Evolutionary conservation across 2,329 filamentous ascomycete species (phyloP).

Genomic region (Balansia obtecta): DNA sequence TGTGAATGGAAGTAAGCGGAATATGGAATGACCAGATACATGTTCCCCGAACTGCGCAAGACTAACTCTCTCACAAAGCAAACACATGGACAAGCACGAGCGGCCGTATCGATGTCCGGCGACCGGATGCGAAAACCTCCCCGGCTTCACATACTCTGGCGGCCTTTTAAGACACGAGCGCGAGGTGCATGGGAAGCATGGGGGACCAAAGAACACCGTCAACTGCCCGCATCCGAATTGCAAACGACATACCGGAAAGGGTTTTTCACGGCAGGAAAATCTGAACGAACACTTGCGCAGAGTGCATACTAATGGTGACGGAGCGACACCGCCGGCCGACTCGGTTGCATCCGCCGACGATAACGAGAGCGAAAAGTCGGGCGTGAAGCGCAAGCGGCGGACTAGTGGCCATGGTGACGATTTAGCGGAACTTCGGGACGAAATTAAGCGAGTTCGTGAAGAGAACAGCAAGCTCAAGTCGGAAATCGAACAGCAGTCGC

Average conservation of each 20-base stretch:
- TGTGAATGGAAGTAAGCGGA: slow-evolving; percentile 82
- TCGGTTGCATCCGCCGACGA: slow-evolving; percentile 29
- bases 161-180: slow-evolving; percentile 82
- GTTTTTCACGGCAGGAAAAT: slow-evolving; percentile 89
- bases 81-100: slow-evolving; percentile 98
- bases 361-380: slow-evolving; percentile 32
- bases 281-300: slow-evolving; percentile 85
- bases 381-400: slow-evolving; percentile 35
- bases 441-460: slow-evolving; percentile 52
- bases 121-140: slow-evolving; percentile 78
- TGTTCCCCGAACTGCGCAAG: slow-evolving; percentile 7
- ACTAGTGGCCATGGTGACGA: slow-evolving; percentile 27
- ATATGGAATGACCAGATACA: neutral
- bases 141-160: slow-evolving; percentile 90
- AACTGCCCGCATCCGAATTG: slow-evolving; percentile 80
- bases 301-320: slow-evolving; percentile 54
- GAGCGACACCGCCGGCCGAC: slow-evolving; percentile 21
- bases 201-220: slow-evolving; percentile 74
- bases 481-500: slow-evolving; percentile 36
- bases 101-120: slow-evolving; percentile 78
- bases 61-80: slow-evolving; percentile 37
- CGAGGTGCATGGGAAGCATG: slow-evolving; percentile 85
- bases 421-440: slow-evolving; percentile 45
- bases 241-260: slow-evolving; percentile 78
- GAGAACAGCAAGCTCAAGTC: slow-evolving; percentile 49